Base-by-base conservation (phyloP, 2,329 filamentous ascomycete species). In the Penicillium psychrosexuale region DNA sequence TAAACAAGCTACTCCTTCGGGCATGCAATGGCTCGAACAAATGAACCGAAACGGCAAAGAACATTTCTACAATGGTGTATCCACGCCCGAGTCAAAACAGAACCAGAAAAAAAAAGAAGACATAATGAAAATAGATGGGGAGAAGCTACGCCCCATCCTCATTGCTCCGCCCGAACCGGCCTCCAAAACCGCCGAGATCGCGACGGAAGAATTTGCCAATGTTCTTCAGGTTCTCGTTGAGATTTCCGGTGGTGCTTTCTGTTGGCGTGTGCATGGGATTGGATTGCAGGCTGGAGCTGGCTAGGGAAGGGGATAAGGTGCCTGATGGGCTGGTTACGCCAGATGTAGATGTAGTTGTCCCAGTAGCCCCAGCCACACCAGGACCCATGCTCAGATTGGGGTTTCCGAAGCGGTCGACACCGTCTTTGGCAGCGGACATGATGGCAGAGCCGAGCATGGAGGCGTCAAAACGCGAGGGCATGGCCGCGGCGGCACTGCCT, bases 151-250 rank as follows among this genome's bases (percentile, higher is more conserved):
- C 19, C 36, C 52, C 47, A 57, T 65, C 63, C 40, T 65, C 63
- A 17, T 53, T 45, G 17, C 55, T 60, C 36, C 60, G 58, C 44
- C 88, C 89, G 71, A 92, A 92, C 61, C 88, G 78, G 11, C 83
- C 84, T 2, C 89, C 87, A 60, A 93, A 82, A 2, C 86, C 84
- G 30, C 89, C 89, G 60, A 93, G 86, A 77, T 97, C 93, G 60
- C 93, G 80, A 59, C 88, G 86, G 78, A 97, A 97, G 76, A 97
- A 97, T 75, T 96, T 97, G 24, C 93, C 93, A 75, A 99, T 90
- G 71, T 91, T 96, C 77, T 91, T 92, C 74, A 97, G 72, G 73
- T 97, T 97, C 74, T 96, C 92, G 70, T 97, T 96, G 61, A 97
- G 83, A 49, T 88, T 90, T 8, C 83, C 84, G 66, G 87, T 85